These are phyloP conservation scores for Cyberlindnera veronae DNA, from an alignment of 805 yeast species.

Conservation along the genomic window DNA sequence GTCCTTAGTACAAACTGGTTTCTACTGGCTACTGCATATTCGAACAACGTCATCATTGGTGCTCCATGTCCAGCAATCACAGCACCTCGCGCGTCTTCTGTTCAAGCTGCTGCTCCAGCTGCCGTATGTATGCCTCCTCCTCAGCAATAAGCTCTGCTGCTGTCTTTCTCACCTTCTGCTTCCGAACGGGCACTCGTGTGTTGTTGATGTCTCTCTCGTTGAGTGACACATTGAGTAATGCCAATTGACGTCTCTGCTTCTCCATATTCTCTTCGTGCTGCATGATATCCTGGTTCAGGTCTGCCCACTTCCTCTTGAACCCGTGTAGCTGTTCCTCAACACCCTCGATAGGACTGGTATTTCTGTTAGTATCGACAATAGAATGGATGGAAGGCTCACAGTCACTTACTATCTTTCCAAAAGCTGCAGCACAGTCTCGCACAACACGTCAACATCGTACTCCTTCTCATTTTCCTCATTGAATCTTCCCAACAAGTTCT, in stretches of 20 bases:
- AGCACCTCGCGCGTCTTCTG: constrained; percentile 2
- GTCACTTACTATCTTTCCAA: constrained; percentile 27
- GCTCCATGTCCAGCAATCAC: neutral
- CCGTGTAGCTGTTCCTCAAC: constrained; percentile 29
- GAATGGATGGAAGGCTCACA: neutral
- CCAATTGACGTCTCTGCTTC: constrained; percentile 40
- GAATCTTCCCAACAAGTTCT: constrained; percentile 31
- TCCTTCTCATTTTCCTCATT: constrained; percentile 30
- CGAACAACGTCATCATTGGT: too few relatives aligned
- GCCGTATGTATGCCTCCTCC: constrained; percentile 45
- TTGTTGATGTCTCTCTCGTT: constrained; percentile 17
- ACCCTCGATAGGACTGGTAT: constrained; percentile 34
- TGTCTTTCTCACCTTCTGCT: constrained; percentile 7
- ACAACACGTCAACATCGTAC: constrained; percentile 41
- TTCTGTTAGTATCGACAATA: constrained; percentile 5
- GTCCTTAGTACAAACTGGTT: too few relatives aligned
- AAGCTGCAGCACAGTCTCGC: constrained; percentile 38
- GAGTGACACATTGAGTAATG: constrained; percentile 32
- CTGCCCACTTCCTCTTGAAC: constrained; percentile 31
- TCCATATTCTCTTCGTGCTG: constrained; percentile 42
- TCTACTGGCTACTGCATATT: too few relatives aligned
- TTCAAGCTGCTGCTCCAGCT: constrained; percentile 38
- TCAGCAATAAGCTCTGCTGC: constrained; percentile 34
- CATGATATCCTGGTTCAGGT: constrained; percentile 36
- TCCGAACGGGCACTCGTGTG: constrained; percentile 11